Conservation (phyloP, 2,329 filamentous ascomycete genomes). For the Tolypocladium nubicola region DNA sequence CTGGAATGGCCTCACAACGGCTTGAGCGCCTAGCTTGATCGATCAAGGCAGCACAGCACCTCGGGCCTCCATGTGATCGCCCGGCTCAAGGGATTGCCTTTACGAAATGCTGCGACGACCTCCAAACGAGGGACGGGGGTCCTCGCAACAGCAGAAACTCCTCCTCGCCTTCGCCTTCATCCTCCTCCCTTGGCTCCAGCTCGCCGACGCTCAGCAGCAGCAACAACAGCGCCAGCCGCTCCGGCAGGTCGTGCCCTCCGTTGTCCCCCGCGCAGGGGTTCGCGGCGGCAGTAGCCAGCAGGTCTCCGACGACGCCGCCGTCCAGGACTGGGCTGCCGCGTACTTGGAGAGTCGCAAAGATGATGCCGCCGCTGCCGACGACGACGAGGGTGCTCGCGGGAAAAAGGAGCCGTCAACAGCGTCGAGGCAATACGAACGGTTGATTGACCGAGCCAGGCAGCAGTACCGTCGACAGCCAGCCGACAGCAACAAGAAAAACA, state of each 20-base stretch:
- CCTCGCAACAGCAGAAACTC: conserved; percentile 33
- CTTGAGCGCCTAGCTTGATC: not conserved
- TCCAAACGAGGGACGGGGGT: conserved; percentile 44
- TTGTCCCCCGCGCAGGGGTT: not conserved
- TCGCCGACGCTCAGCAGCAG: conserved; percentile 57
- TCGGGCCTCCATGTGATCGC: conserved; percentile 8
- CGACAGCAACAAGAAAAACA: conserved; percentile 9
- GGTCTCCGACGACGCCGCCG: conserved; percentile 14
- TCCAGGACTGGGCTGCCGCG: conserved; percentile 19
- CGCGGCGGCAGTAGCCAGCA: conserved; percentile 15
- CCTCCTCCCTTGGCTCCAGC: conserved; percentile 41
- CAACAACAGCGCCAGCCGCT: conserved; percentile 9
- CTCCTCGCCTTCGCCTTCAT: conserved; percentile 47
- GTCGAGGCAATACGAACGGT: conserved; percentile 1
- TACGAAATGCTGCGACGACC: conserved; percentile 52
- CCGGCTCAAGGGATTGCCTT: not conserved
- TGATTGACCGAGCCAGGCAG: conserved; percentile 4
- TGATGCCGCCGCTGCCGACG: conserved; percentile 11
- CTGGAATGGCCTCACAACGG: conserved; percentile 7
- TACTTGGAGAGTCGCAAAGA: not conserved
- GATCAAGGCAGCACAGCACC: not conserved
- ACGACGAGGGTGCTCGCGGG: not conserved
- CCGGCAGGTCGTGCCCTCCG: not conserved
- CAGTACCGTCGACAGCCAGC: not conserved
- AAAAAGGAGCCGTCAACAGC: not conserved